Evolutionary conservation across 2,329 filamentous ascomycete species (phyloP), one percentile per base, ranked within the genome.

Genomic region (Aaosphaeria arxii): DNA sequence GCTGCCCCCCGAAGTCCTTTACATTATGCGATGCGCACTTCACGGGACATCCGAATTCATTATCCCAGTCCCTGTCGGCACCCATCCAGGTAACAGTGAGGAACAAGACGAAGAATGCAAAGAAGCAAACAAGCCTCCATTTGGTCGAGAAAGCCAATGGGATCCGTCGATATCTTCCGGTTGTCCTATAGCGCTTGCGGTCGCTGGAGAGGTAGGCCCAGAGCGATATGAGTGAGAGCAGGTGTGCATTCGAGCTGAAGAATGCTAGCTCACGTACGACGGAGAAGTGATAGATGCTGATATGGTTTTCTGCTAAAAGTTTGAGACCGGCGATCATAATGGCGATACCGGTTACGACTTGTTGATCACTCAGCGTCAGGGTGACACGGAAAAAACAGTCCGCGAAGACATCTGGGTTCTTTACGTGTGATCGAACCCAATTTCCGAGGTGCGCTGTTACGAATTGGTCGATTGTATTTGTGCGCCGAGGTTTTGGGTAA

Each of bases 251-350:
- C 29, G 55, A 55, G 6, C 60, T 58, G 32, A 67, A 56, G 59
- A 63, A 67, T 5, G 59, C 64, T 7, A 68, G 48, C 40, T 65
- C 61, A 11, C 51, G 45, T 5, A 63, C 52, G 6, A 63, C 54
- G n/a, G 57, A 49, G 47, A 62, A 67, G 31, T 61, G 57, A 33
- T 61, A 60, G 0, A 58, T 56, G 1, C 47, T 52, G 7, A 66
- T 64, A 4, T 42, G 45, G 13, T 52, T 55, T n/a, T 49, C 42
- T 1, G 11, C 11, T 2, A 54, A 30, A 7, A 48, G 53, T 7
- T 49, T 32, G 35, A 62, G 54, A 1, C 58, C 64, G 7, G 56
- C 59, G 6, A 51, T 46, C 6, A 66, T 44, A 29, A 67, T 58
- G 1, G 58, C 57, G 9, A 64, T 46, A 4, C 63, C 61, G 11